Percentiles rank a stretch among this genome's conserved stretches.
Conservation (phyloP, 163 green algal genomes). For the Scenedesmus sp. region DNA sequence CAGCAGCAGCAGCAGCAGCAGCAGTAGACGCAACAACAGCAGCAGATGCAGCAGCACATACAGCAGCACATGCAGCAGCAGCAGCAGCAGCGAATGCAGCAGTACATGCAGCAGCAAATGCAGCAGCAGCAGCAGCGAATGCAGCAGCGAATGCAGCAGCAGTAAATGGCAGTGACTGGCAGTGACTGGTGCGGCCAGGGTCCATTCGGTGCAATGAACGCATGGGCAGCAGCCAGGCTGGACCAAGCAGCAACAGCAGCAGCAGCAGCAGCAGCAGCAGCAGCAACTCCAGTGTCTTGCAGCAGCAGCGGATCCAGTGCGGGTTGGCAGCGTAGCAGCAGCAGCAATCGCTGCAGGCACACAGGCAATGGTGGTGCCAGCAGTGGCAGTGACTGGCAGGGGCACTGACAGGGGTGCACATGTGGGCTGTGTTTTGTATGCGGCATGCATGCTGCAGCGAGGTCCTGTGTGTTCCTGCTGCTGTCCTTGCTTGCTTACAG, state of each 20-base stretch:
- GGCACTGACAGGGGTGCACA: too few species aligned
- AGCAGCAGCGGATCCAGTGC: background rate
- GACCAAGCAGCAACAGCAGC: background rate
- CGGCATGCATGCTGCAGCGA: too few species aligned
- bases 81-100: background rate
- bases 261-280: conserved; percentile 8
- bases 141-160: background rate
- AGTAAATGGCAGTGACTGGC: background rate
- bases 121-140: background rate
- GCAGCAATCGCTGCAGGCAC: background rate
- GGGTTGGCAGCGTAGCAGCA: background rate
- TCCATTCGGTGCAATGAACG: background rate
- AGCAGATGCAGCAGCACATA: background rate
- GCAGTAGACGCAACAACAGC: background rate
- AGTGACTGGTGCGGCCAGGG: background rate
- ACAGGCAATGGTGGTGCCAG: background rate
- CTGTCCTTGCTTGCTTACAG: too few species aligned
- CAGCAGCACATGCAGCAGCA: background rate
- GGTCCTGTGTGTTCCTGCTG: too few species aligned
- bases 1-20: conserved; percentile 38
- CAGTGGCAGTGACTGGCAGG: background rate
- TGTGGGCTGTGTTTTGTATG: too few species aligned
- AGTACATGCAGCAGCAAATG: background rate
- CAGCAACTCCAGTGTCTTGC: background rate
- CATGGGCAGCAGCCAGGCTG: background rate